Percentiles rank a stretch among this genome's conserved stretches.
phyloP scores from a whole-genome alignment of 495 filamentous ascomycete species.

The Amorphotheca resinae region DNA sequence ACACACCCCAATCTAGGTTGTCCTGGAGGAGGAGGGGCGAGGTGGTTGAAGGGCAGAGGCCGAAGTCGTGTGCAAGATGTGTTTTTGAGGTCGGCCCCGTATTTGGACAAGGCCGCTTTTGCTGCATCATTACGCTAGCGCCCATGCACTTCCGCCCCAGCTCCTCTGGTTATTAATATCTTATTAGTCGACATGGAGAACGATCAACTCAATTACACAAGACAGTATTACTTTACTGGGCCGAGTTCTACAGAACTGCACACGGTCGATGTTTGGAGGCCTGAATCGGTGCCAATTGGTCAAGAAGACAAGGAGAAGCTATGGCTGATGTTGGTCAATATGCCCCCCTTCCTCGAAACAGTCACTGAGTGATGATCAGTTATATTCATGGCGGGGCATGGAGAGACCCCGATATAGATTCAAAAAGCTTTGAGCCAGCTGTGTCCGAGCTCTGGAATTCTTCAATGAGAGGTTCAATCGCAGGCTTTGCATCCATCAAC shows the following conservation, averaged over 20 bases:
- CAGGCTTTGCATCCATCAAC: slow-evolving; percentile 58
- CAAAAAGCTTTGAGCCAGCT: slow-evolving; percentile 35
- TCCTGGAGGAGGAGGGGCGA: too few relatives aligned
- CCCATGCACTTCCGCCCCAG: too few relatives aligned
- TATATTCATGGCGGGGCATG: slow-evolving; percentile 87
- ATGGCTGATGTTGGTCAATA: slow-evolving; percentile 16
- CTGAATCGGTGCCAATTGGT: not conserved
- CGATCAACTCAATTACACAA: not conserved
- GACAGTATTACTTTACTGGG: slow-evolving; percentile 5
- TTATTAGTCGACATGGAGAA: slow-evolving; percentile 3
- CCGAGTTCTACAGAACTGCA: slow-evolving; percentile 7
- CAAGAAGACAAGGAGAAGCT: slow-evolving; percentile 1
- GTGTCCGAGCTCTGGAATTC: slow-evolving; percentile 27
- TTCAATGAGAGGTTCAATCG: slow-evolving; percentile 27
- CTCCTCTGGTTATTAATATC: not conserved
- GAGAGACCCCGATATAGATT: slow-evolving; percentile 57
- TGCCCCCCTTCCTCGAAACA: not conserved
- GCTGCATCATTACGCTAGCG: too few relatives aligned
- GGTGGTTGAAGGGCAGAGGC: not conserved
- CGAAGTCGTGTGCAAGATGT: not conserved
- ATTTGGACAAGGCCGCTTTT: too few relatives aligned
- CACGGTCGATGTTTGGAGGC: slow-evolving; percentile 13
- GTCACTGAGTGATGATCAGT: slow-evolving; percentile 5
- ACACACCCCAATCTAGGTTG: too few relatives aligned
- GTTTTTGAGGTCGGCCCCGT: too few relatives aligned